Evolutionary conservation across 1,139 yeast genomes (phyloP).

Genomic region (Scheffersomyces illinoinensis): DNA sequence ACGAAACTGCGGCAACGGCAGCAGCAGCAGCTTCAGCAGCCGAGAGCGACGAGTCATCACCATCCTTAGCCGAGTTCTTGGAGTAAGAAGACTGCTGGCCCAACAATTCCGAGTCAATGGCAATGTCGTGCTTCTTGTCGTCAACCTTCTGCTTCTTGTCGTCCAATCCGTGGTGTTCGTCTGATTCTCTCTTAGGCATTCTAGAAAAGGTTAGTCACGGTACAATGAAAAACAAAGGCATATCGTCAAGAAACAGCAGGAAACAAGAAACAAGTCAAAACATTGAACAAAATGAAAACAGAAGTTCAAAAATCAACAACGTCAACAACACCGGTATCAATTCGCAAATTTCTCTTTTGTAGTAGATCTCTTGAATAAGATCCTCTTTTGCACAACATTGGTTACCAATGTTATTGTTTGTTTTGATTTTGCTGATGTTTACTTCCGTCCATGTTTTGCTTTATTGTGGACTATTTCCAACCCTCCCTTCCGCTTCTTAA

Average conservation of each 20-base stretch:
- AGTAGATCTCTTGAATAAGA: neutral
- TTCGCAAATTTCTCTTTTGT: neutral
- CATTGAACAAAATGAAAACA: slow-evolving; percentile 1
- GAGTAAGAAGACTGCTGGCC: slow-evolving; percentile 44
- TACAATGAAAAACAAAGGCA: neutral
- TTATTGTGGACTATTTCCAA: neutral
- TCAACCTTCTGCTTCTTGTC: slow-evolving; percentile 27
- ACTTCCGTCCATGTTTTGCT: neutral
- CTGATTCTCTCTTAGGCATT: slow-evolving; percentile 34
- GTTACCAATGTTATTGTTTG: neutral
- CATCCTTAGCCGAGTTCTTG: slow-evolving; percentile 16
- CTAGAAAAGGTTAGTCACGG: slow-evolving; percentile 1
- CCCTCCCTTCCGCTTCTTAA: neutral
- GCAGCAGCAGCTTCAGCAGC: slow-evolving; percentile 38
- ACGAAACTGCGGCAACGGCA: slow-evolving; percentile 28
- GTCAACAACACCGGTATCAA: neutral
- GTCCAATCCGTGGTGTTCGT: slow-evolving; percentile 15
- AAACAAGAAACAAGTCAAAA: neutral
- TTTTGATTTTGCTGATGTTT: neutral
- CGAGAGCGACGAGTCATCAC: slow-evolving; percentile 10
- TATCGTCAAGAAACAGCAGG: neutral
- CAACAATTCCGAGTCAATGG: slow-evolving; percentile 50
- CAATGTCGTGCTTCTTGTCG: slow-evolving; percentile 36
- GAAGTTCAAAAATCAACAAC: neutral
- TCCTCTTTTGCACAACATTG: neutral